A percentile compares a stretch with the other conserved stretches of the same genome.
These are phyloP conservation scores for Durotheca rogersii DNA, from an alignment of 495 filamentous ascomycete genomes.

Conservation along the genomic window DNA sequence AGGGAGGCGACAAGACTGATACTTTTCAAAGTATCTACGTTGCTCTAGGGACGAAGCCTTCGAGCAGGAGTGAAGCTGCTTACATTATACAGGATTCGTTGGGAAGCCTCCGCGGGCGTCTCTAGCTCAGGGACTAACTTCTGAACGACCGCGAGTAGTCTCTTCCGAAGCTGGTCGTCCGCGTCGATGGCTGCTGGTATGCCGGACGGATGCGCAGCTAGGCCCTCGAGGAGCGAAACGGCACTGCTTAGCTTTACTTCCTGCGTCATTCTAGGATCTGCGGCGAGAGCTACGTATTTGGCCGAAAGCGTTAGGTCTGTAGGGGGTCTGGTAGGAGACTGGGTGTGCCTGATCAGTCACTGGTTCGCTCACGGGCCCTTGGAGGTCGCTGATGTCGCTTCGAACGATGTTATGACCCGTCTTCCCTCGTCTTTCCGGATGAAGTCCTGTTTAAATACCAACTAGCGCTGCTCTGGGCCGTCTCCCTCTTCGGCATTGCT, in stretches of 20 bases:
- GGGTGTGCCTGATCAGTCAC: neutral
- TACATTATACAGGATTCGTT: conserved; percentile 21
- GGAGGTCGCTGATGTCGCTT: neutral
- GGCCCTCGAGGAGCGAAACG: conserved; percentile 11
- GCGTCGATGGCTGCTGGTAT: neutral
- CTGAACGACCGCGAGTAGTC: conserved; percentile 8
- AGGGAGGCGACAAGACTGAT: no score
- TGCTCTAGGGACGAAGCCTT: neutral
- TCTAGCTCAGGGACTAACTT: conserved; percentile 19
- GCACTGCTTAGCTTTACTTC: neutral
- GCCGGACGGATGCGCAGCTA: neutral
- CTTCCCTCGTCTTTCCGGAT: neutral
- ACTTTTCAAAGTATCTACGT: neutral
- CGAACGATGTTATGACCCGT: neutral
- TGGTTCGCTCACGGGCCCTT: neutral
- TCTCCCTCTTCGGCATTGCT: neutral
- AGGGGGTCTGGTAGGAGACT: neutral
- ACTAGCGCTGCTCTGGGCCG: neutral
- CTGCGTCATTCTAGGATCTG: neutral
- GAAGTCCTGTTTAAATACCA: neutral
- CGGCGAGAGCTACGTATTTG: no score
- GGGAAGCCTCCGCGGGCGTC: conserved; percentile 15
- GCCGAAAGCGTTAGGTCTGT: neutral
- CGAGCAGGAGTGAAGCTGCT: neutral
- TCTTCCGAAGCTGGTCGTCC: conserved; percentile 21